Percentiles rank a stretch among this genome's conserved stretches.
These are phyloP conservation scores for Aspergillus carlsbadensis DNA, from an alignment of 495 filamentous ascomycete genomes.

Conservation along the genomic window DNA sequence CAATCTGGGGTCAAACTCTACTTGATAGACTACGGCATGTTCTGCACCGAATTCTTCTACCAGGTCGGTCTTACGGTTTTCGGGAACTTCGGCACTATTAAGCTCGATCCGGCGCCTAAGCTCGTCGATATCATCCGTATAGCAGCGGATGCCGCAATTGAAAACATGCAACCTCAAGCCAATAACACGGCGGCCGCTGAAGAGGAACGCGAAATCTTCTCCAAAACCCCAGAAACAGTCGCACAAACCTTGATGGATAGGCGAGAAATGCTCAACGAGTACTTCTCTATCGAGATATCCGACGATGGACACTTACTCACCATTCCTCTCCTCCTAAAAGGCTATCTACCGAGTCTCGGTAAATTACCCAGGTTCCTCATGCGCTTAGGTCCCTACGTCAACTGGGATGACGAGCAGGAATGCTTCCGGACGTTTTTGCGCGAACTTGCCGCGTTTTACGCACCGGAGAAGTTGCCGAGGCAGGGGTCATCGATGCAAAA, in stretches of 20 bases:
- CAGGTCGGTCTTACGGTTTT: conserved; percentile 96
- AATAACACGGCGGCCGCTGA: conserved; percentile 29
- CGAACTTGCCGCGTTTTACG: conserved; percentile 91
- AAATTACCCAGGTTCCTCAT: conserved; percentile 91
- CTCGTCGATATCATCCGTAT: conserved; percentile 69
- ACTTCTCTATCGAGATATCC: conserved; percentile 85
- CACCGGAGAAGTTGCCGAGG: conserved; percentile 77
- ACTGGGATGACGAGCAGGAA: conserved; percentile 80
- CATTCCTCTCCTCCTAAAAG: conserved; percentile 84
- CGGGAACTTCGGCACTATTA: conserved; percentile 87
- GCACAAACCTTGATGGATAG: conserved; percentile 64
- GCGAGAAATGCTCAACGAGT: conserved; percentile 86
- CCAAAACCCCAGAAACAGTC: conserved; percentile 62
- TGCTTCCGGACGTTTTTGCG: conserved; percentile 85
- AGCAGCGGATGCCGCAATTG: conserved; percentile 65
- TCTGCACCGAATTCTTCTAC: conserved; percentile 92
- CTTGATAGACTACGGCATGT: conserved; percentile 89
- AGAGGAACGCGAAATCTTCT: conserved; percentile 60
- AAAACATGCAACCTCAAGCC: conserved; percentile 16
- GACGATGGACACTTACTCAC: conserved; percentile 70
- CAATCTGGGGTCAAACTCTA: conserved; percentile 92
- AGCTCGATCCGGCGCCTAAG: conserved; percentile 72
- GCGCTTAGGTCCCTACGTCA: conserved; percentile 80
- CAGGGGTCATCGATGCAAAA: conserved; percentile 25
- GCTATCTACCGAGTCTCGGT: conserved; percentile 78